A percentile compares a stretch with the other conserved stretches of the same genome.
phyloP scores from a whole-genome alignment of 164 flowering plant species.

The Piper longum region DNA sequence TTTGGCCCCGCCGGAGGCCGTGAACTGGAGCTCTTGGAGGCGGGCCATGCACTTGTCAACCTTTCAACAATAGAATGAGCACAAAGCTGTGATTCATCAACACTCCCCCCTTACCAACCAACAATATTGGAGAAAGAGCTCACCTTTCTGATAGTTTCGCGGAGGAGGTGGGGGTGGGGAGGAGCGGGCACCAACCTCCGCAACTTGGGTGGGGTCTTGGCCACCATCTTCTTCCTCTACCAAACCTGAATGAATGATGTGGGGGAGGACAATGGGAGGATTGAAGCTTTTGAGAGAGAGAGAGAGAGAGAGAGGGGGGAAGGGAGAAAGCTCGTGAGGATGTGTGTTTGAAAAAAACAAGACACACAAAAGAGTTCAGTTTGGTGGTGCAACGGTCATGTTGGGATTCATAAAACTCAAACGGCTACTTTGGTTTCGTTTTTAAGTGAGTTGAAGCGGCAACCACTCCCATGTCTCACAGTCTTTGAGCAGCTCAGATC shows the following conservation, averaged over 20 bases:
- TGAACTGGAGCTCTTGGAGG: constrained; percentile 78
- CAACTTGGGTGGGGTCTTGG: constrained; percentile 72
- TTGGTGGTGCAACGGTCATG: background rate
- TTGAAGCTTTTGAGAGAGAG: background rate
- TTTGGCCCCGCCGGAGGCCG: constrained; percentile 70
- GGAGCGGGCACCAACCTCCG: constrained; percentile 46
- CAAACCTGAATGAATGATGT: background rate
- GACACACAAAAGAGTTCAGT: background rate
- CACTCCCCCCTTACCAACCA: background rate
- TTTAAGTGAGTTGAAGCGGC: background rate
- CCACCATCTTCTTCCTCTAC: constrained; percentile 46
- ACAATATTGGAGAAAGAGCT: background rate
- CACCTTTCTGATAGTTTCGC: constrained; percentile 81
- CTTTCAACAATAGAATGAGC: constrained; percentile 21
- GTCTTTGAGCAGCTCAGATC: no score
- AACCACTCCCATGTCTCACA: background rate
- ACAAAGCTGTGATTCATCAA: background rate
- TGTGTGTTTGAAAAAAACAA: background rate
- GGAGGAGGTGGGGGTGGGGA: constrained; percentile 54
- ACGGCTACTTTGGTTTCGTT: background rate
- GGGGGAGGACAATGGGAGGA: background rate
- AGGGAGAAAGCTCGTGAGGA: background rate
- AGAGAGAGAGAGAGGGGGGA: background rate
- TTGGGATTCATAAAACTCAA: no score
- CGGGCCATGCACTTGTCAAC: constrained; percentile 87